Evolutionary conservation across 2,329 filamentous ascomycete genomes (phyloP).

Genomic region (Alternaria angustiovoidea): DNA sequence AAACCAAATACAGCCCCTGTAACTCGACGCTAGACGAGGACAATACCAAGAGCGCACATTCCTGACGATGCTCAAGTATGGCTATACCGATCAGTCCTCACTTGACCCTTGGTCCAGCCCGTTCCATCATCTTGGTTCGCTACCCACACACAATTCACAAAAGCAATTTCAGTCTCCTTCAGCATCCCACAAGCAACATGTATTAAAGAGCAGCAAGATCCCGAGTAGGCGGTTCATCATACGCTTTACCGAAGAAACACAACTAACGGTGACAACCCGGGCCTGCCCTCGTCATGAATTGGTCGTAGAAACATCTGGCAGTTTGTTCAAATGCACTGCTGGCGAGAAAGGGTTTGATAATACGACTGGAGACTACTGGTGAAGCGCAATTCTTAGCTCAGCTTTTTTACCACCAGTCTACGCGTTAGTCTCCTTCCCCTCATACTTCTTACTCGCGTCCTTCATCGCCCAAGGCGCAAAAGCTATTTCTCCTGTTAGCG

Average conservation of each 20-base stretch:
- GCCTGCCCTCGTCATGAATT: not conserved
- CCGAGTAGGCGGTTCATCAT: not conserved
- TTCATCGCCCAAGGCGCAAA: constrained; percentile 36
- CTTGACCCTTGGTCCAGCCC: not conserved
- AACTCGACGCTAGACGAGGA: not conserved
- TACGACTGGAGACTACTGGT: not conserved
- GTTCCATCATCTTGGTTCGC: not conserved
- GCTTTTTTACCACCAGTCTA: not conserved
- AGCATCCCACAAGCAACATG: not conserved
- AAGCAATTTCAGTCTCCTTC: not conserved
- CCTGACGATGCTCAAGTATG: not conserved
- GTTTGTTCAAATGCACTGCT: not conserved
- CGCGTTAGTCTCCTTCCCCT: constrained; percentile 30
- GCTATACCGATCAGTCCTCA: not conserved
- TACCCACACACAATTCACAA: not conserved
- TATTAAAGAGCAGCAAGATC: not conserved
- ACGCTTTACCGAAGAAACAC: not conserved
- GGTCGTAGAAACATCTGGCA: not conserved
- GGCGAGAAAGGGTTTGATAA: not conserved
- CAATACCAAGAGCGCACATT: not conserved
- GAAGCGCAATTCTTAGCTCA: not conserved
- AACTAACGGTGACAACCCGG: not conserved
- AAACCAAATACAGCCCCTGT: not conserved
- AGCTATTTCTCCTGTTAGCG: constrained; percentile 18
- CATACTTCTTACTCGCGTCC: constrained; percentile 28